Conservation (phyloP, 352 stramenopile genomes). For the Blastocystis sp. region DNA sequence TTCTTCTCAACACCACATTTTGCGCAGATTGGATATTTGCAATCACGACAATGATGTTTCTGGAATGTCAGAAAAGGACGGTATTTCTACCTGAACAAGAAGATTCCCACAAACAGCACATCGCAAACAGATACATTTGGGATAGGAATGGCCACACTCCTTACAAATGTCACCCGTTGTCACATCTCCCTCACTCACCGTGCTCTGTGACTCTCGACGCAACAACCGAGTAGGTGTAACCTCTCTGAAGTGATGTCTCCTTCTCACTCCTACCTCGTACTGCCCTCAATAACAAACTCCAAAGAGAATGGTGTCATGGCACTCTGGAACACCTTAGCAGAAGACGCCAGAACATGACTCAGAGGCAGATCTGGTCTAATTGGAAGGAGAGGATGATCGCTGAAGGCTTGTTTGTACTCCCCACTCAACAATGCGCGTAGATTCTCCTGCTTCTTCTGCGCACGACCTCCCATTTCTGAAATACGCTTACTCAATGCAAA, state of each 20-base stretch:
- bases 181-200: background rate
- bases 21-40: constrained; percentile 40
- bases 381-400: constrained; percentile 32
- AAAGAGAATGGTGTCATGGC: constrained; percentile 83
- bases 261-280: background rate
- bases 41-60: constrained; percentile 64
- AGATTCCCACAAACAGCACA: constrained; percentile 14
- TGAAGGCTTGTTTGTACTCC: background rate
- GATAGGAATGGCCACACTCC: constrained; percentile 20
- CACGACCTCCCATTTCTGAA: constrained; percentile 2
- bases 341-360: constrained; percentile 73
- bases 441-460: constrained; percentile 67
- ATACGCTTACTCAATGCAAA: constrained; percentile 46
- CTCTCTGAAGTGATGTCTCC: background rate
- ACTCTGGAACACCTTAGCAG: constrained; percentile 84
- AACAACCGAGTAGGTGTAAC: background rate
- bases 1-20: constrained; percentile 21
- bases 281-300: constrained; percentile 77
- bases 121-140: constrained; percentile 35
- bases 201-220: background rate
- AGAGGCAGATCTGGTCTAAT: constrained; percentile 6
- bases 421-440: background rate
- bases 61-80: background rate
- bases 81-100: background rate
- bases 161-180: constrained; percentile 41